Percentiles rank a stretch among this genome's conserved stretches.
Evolutionary conservation across 2,329 filamentous ascomycete genomes (phyloP).

Genomic region (Colletotrichum cordylinicola): DNA sequence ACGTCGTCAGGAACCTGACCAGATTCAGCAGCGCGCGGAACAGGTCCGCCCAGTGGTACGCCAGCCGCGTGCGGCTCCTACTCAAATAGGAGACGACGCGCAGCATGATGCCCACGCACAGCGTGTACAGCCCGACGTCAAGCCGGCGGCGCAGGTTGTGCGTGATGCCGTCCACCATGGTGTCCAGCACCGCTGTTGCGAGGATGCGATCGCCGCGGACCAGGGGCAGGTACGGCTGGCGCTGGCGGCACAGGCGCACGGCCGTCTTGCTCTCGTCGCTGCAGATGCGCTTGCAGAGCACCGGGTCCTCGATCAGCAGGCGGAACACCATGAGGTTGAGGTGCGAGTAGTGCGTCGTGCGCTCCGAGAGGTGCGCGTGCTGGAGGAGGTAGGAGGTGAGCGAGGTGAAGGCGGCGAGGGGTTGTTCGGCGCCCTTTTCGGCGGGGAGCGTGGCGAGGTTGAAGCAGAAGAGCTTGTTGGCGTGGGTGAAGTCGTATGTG

Average conservation of each 20-base stretch:
- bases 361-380: slow-evolving; percentile 83
- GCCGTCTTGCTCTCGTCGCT: slow-evolving; percentile 75
- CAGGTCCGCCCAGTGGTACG: slow-evolving; percentile 94
- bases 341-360: slow-evolving; percentile 83
- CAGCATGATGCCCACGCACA: slow-evolving; percentile 81
- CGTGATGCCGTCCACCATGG: slow-evolving; percentile 88
- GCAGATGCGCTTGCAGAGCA: slow-evolving; percentile 83
- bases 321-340: slow-evolving; percentile 86
- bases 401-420: slow-evolving; percentile 84
- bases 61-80: slow-evolving; percentile 78
- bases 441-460: slow-evolving; percentile 73
- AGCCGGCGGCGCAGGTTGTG: slow-evolving; percentile 89
- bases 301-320: slow-evolving; percentile 84
- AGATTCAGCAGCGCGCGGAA: slow-evolving; percentile 90
- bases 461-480: slow-evolving; percentile 94
- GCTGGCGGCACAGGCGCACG: slow-evolving; percentile 87
- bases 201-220: slow-evolving; percentile 76
- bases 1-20: slow-evolving; percentile 88
- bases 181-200: slow-evolving; percentile 80
- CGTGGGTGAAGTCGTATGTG: slow-evolving; percentile 90
- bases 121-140: slow-evolving; percentile 83
- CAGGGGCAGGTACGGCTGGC: slow-evolving; percentile 82
- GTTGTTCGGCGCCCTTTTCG: slow-evolving; percentile 71
- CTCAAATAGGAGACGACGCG: slow-evolving; percentile 86
- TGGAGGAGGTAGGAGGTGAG: slow-evolving; percentile 92